phyloP scores from a whole-genome alignment of 2,329 filamentous ascomycete species.

The Colletotrichum lentis region DNA sequence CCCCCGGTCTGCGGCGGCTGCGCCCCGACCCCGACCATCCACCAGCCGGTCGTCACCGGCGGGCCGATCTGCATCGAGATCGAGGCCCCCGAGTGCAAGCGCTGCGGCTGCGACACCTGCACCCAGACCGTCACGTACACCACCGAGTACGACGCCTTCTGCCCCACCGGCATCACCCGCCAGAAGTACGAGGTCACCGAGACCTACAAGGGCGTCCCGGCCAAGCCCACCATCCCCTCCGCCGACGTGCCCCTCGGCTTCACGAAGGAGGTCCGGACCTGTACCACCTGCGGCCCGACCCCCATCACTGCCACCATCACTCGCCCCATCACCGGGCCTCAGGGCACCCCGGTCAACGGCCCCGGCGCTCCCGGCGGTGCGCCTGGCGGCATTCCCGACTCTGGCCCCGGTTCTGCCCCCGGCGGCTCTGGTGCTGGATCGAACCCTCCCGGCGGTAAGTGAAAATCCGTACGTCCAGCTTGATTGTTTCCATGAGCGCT shows the following conservation, averaged over 20 bases:
- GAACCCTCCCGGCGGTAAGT: background rate
- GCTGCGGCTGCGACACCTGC: background rate
- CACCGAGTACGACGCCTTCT: slow-evolving; percentile 13
- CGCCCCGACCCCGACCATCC: background rate
- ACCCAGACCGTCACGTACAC: background rate
- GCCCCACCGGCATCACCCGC: background rate
- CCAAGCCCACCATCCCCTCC: background rate
- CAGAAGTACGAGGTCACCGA: slow-evolving; percentile 3
- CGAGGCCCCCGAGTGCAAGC: background rate
- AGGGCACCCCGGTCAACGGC: no score
- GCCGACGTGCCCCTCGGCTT: background rate
- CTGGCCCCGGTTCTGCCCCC: background rate
- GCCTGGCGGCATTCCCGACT: background rate
- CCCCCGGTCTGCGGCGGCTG: background rate
- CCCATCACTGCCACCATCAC: slow-evolving; percentile 4
- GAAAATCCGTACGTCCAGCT: background rate
- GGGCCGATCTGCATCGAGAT: slow-evolving; percentile 1
- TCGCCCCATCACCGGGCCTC: background rate
- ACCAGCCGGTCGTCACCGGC: background rate
- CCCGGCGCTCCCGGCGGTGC: no score
- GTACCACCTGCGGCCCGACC: background rate
- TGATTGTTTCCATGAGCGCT: background rate
- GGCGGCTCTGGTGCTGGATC: background rate
- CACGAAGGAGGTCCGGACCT: background rate
- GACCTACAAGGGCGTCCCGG: background rate